Percentiles rank a stretch among this genome's conserved stretches.
These are phyloP conservation scores for Wickerhamiella dianesei DNA, from an alignment of 805 yeast genomes.

Conservation along the genomic window DNA sequence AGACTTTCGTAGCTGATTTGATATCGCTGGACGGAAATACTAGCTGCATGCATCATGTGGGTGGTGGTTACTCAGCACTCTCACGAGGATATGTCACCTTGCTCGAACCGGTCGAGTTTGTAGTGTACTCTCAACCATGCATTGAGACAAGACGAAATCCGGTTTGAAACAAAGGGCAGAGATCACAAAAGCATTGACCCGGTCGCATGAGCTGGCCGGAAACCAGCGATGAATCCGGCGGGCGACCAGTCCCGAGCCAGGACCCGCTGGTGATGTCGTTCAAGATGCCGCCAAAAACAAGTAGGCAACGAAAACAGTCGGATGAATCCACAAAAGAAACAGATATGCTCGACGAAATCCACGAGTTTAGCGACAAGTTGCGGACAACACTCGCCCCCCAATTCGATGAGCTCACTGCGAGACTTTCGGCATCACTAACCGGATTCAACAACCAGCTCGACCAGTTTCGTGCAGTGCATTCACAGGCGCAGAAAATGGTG, in stretches of 20 bases:
- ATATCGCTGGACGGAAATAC: no score
- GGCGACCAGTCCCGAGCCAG: slow-evolving; percentile 1
- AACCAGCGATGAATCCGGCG: background rate
- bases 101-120: no score
- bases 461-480: background rate
- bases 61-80: no score
- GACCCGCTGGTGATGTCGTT: slow-evolving; percentile 1
- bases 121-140: no score
- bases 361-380: slow-evolving; percentile 1
- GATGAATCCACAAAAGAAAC: background rate
- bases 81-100: no score
- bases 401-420: slow-evolving; percentile 1
- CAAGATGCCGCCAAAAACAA: background rate
- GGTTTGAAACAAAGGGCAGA: no score
- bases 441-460: background rate
- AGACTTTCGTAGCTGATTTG: no score
- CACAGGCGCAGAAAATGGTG: slow-evolving; percentile 1
- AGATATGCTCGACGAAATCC: background rate
- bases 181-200: background rate
- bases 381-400: slow-evolving; percentile 1
- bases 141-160: no score
- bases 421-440: background rate
- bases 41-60: no score
- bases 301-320: background rate
- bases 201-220: background rate